Evolutionary conservation across 1,284 basidiomycete species (phyloP), one percentile per base, ranked within the genome.

Genomic region (Phellopilus nigrolimitatus): DNA sequence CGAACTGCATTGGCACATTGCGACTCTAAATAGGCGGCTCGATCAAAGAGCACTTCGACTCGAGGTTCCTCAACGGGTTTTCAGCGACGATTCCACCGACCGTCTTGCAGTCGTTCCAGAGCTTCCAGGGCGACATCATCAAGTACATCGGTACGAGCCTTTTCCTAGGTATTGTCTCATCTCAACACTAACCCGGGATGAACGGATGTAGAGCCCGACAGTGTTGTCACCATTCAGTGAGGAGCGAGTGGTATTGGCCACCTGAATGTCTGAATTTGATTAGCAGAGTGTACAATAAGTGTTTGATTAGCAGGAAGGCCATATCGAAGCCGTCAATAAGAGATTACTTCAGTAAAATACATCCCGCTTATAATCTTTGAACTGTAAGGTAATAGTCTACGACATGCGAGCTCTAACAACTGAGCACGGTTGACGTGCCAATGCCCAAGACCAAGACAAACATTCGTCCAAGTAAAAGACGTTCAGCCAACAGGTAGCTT

Each of bases 31-130:
- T 53, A 78, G 78, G 77, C 8, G 77, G 77, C 24, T 41, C 65
- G 44, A 68, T 81, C 21, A 65, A 59, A 1, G 62, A 72, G 41
- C 58, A 58, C 45, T 80, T 71, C 58, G 69, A 69, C 27, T n/a
- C n/a, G n/a, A 54, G 56, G 9, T 50, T 75, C 22, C 43, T 71
- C 46, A 70, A 68, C 76, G 80, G 79, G 19, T 82, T 82, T 61
- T 64, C 79, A 30, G 81, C 79, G 3, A 62, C 58, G 25, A 69
- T 82, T 50, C 69, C 76, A 6, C 66, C 71, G 7, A 17, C 56
- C 8, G 67, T 67, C 59, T 57, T 76, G n/a, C 30, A 57, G 22
- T 54, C 61, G 40, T 64, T 79, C 49, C 63, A 73, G 51, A 66
- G 45, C 27, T 62, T 75, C n/a, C 59, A 66, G 22, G 66, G 58